Evolutionary conservation across 1,139 yeast species (phyloP), one percentile per base, ranked within the genome.

Genomic region (Saccharomycopsis hybrid): DNA sequence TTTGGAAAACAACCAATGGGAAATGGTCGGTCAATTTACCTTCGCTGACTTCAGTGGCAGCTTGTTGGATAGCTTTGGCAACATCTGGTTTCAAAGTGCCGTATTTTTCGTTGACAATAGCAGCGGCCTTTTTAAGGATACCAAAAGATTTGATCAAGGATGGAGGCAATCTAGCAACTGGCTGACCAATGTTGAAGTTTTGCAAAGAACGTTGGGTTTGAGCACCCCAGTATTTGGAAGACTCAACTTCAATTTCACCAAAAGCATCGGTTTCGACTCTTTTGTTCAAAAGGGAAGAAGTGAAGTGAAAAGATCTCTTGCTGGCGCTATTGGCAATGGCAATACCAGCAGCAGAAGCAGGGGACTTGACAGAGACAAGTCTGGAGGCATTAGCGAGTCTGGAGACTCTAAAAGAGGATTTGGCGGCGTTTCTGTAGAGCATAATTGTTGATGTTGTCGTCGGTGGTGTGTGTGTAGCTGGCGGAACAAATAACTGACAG

Each of bases 1-100:
- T 92, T 74, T 92, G 98, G 82, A 87, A 92, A 46, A 92, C 97
- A 56, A 92, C 98, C 67, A 92, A 77, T 54, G 98, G 98, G 82
- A 92, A 92, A 68, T 94, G 96, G 59, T 85, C 96, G 58, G 82
- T 78, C 65, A 92, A 78, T 68, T 89, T 86, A 59, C 98, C 98
- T 60, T 83, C 87, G 50, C 86, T 76, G 45, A 92, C 97, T 70
- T 92, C 98, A 60, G 88, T 84, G 51, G 98, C 97, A 50, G 98
- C 98, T 65, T 82, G 76, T 71, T 86, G 84, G 64, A 92, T 92
- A 51, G 96, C 96, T 46, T 71, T 72, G 13, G 96, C 83, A 46
- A 92, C 66, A 69, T 83, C 80, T 53, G 95, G 85, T 65, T 90
- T 96, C 61, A 92, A 76, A 41, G 69, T 52, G 38, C 97, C 98